A percentile compares a stretch with the other conserved stretches of the same genome.
Evolutionary conservation across 2,329 filamentous ascomycete species (phyloP).

Genomic region (Juglanconis oblonga): DNA sequence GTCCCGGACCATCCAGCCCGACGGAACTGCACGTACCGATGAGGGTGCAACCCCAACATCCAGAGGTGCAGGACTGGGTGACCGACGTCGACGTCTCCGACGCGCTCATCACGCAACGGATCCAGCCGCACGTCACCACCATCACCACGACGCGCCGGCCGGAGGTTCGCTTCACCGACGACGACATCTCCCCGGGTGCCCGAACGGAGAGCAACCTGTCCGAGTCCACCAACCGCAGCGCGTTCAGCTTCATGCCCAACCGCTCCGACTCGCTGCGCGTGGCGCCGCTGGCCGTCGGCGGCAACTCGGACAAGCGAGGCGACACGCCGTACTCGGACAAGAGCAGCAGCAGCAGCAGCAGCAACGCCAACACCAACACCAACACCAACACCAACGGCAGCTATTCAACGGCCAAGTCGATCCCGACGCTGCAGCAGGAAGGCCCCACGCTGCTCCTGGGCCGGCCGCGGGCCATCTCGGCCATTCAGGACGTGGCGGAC

Average conservation of each 20-base stretch:
- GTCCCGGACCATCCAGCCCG: constrained; percentile 2
- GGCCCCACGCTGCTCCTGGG: constrained; percentile 47
- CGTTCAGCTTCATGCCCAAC: constrained; percentile 33
- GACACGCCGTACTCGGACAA: constrained; percentile 24
- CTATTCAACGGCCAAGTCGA: constrained; percentile 53
- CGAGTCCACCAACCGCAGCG: constrained; percentile 49
- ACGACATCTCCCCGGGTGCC: constrained; percentile 7
- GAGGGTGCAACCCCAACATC: constrained; percentile 35
- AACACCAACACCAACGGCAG: constrained; percentile 25
- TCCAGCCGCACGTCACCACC: constrained; percentile 31
- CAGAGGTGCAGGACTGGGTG: constrained; percentile 58
- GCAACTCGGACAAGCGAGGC: constrained; percentile 8
- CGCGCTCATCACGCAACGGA: constrained; percentile 44
- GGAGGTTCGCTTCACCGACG: constrained; percentile 27
- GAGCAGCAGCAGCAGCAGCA: constrained; percentile 35
- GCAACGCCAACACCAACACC: too few relatives aligned
- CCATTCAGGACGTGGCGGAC: constrained; percentile 13
- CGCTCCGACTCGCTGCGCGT: constrained; percentile 35
- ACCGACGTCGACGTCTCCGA: constrained; percentile 54
- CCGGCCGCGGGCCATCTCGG: constrained; percentile 12
- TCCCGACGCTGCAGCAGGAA: constrained; percentile 50
- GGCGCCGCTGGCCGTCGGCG: constrained; percentile 27
- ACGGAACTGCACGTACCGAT: constrained; percentile 8
- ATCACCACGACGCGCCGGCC: constrained; percentile 31
- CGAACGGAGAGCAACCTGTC: constrained; percentile 57